Conservation (phyloP, 1,284 basidiomycete genomes). For the Stereum hirsutum region DNA sequence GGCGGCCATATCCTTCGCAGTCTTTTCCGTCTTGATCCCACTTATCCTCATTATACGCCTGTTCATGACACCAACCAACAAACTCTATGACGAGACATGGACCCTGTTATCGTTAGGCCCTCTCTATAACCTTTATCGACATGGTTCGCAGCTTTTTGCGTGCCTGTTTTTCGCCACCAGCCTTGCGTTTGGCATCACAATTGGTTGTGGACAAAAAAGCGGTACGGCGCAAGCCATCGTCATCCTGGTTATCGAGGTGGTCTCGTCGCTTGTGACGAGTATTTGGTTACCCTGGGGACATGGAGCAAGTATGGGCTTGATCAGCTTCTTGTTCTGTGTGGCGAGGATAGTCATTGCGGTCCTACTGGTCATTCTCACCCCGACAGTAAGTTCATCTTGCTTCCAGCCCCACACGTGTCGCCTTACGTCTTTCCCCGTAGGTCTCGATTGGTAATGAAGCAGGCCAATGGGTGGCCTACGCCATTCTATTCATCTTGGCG, state of each 20-base stretch:
- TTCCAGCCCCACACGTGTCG: conserved; percentile 12
- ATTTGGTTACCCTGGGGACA: conserved; percentile 96
- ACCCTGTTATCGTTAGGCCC: conserved; percentile 88
- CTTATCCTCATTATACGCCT: conserved; percentile 69
- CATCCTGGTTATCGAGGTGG: conserved; percentile 80
- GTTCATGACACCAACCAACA: conserved; percentile 73
- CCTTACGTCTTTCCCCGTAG: conserved; percentile 28
- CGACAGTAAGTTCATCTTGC: conserved; percentile 53
- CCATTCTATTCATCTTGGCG: conserved; percentile 81
- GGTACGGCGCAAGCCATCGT: conserved; percentile 90
- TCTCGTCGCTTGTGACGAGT: conserved; percentile 76
- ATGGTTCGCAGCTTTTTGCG: conserved; percentile 86
- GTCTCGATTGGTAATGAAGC: conserved; percentile 73
- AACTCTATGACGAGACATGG: conserved; percentile 90
- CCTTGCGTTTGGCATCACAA: conserved; percentile 71
- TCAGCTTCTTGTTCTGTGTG: conserved; percentile 88
- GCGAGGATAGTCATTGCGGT: conserved; percentile 86
- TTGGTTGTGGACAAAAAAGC: conserved; percentile 84
- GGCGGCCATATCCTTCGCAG: conserved; percentile 66
- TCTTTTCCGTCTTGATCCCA: conserved; percentile 78
- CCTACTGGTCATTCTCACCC: conserved; percentile 81
- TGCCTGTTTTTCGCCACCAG: conserved; percentile 76
- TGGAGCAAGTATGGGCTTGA: conserved; percentile 91
- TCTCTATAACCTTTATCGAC: conserved; percentile 93
- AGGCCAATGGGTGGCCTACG: conserved; percentile 88